These are phyloP conservation scores for Eutrema yunnanense DNA, from an alignment of 345 rosid genomes.

Conservation along the genomic window DNA sequence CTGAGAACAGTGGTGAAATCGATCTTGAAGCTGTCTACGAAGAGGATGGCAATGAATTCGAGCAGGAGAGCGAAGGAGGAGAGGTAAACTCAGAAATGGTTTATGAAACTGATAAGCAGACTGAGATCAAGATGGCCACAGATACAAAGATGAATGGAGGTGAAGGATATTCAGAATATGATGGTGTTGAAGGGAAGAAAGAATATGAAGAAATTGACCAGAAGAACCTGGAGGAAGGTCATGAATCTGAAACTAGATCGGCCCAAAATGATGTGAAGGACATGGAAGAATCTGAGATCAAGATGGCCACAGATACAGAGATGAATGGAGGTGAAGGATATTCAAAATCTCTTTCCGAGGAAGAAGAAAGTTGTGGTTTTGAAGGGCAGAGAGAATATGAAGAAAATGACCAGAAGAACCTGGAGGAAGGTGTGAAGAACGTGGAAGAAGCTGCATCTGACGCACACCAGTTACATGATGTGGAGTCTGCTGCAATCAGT, in stretches of 20 bases:
- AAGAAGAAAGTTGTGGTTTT: not conserved
- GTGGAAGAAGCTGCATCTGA: not conserved
- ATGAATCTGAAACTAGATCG: not conserved
- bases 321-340: not conserved
- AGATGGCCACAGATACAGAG: slow-evolving; percentile 1
- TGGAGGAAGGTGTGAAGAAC: not conserved
- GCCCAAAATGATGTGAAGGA: slow-evolving; percentile 14
- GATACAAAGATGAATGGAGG: slow-evolving; percentile 1
- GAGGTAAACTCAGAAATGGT: not conserved
- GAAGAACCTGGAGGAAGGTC: slow-evolving; percentile 18
- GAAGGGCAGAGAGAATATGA: slow-evolving; percentile 21
- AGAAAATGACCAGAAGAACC: slow-evolving; percentile 19
- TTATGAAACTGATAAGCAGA: slow-evolving; percentile 1
- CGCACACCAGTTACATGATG: not conserved
- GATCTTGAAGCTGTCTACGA: slow-evolving; percentile 2
- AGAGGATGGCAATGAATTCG: not conserved
- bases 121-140: slow-evolving; percentile 11
- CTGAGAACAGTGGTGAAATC: not conserved
- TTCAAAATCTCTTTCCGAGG: slow-evolving; percentile 1
- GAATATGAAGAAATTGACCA: slow-evolving; percentile 18
- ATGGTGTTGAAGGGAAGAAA: slow-evolving; percentile 6
- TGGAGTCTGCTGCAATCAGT: slow-evolving; percentile 10
- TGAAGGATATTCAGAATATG: not conserved
- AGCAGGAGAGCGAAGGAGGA: slow-evolving; percentile 9
- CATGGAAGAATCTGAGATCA: slow-evolving; percentile 16